These are phyloP conservation scores for Citrullus mucosospermus DNA, from an alignment of 306 rosid species.

Conservation along the genomic window DNA sequence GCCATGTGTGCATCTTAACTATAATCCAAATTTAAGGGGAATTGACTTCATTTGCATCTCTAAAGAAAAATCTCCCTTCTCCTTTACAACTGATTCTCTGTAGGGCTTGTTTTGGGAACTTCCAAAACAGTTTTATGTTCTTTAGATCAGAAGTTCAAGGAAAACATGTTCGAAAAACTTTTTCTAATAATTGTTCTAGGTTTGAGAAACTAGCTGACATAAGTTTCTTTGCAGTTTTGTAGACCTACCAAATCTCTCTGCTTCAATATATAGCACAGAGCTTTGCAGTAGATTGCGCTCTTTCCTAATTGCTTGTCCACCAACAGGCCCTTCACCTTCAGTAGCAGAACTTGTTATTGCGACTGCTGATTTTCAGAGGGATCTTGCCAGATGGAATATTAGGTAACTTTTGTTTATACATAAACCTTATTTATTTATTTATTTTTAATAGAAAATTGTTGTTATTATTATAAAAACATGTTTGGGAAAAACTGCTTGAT, in stretches of 20 bases:
- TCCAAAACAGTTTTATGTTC: neutral
- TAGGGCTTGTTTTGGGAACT: neutral
- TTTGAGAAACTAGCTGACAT: constrained; percentile 10
- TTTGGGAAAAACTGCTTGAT: neutral
- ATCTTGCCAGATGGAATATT: constrained; percentile 64
- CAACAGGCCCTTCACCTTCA: constrained; percentile 65
- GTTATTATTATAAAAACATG: neutral
- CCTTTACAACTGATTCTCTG: neutral
- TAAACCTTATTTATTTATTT: too few relatives aligned
- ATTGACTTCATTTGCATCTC: neutral
- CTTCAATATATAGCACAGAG: constrained; percentile 92
- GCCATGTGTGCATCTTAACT: neutral
- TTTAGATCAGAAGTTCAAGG: neutral
- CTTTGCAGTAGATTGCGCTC: constrained; percentile 70
- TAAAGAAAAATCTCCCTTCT: neutral
- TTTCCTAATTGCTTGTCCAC: constrained; percentile 95
- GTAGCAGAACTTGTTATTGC: constrained; percentile 91
- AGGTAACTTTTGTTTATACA: constrained; percentile 25
- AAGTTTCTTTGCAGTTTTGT: constrained; percentile 47
- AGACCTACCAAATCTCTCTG: constrained; percentile 88
- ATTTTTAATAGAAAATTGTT: too few relatives aligned
- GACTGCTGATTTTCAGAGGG: constrained; percentile 89
- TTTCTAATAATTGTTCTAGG: neutral
- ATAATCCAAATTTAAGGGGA: neutral
- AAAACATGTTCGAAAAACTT: neutral